Evolutionary conservation across 2,329 filamentous ascomycete genomes (phyloP), one percentile per base, ranked within the genome.

Genomic region (Tympanopsis confertula): DNA sequence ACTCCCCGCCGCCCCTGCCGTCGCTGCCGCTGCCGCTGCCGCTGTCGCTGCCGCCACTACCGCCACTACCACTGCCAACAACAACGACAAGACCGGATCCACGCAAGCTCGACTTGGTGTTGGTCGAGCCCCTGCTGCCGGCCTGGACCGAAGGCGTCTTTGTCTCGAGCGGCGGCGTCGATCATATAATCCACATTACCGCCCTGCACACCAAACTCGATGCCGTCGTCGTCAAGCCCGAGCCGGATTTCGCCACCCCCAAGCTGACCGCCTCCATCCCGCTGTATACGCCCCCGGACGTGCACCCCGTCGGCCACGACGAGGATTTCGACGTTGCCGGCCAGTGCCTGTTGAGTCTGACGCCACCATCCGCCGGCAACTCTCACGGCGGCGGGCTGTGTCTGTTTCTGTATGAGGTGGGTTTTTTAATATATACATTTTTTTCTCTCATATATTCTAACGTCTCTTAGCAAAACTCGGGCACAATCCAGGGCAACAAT

Each of bases 351-450:
- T 50, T 67, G 10, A 57, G 61, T 35, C 47, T 68, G 5, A 54
- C 59, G 4, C 49, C 51, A n/a, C n/a, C n/a, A n/a, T n/a, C n/a
- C n/a, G n/a, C n/a, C n/a, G n/a, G n/a, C n/a, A n/a, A n/a, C n/a
- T n/a, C n/a, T n/a, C 32, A n/a, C 15, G 50, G 53, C 15, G 62
- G 66, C 30, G 61, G 59, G 24, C 53, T 69, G 29, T 72, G 65
- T 42, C 50, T 68, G 30, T 72, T 74, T 46, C 50, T 74, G 15
- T 75, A 69, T 45, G 66, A 75, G 58, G 70, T 74, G 47, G 40
- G 61, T 47, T 43, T 22, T 28, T 49, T 26, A 46, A 13, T 19
- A 19, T n/a, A n/a, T 19, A 30, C 7, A 13, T 19, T 26, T 13
- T 7, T 22, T 30, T 15, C 7, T 7, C 36, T 13, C 17, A 19